Evolutionary conservation across 306 rosid genomes (phyloP), one percentile per base, ranked within the genome.

Genomic region (Abrus precatorius): DNA sequence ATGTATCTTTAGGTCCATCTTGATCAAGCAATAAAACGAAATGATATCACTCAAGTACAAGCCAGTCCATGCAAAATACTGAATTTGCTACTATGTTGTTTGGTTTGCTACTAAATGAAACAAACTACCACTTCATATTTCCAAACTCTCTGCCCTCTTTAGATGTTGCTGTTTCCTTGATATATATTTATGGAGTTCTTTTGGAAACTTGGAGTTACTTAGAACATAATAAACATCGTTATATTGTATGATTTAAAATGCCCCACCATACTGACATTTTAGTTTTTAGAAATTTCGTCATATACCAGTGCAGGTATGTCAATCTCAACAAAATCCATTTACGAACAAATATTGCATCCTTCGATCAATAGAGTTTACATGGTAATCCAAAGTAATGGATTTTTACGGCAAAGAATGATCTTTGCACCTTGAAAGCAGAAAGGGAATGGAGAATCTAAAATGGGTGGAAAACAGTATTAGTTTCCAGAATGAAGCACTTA

Each of bases 321-420:
- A 66, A 5, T 66, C 32, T 43, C 48, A 75, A 44, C 8, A 59
- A 28, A 28, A 66, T 27, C 44, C 82, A 54, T 6, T 44, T 30
- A 41, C 9, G n/a, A 43, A 11, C 69, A 68, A 48, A 68, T 41
- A 13, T 43, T 49, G 5, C 65, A 27, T 66, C 45, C 32, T 67
- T 48, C 48, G 33, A 68, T 55, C 33, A 55, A 55, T n/a, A 4
- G 20, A 20, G 20, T 60, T 43, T 34, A 67, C 69, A 77, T 54
- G 27, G 63, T 30, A 45, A 68, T 10, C 32, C 56, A 40, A 20
- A 64, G 49, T 38, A 20, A 20, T 20, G 20, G 20, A 20, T 20
- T 20, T 20, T 20, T 20, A 20, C 20, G 20, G 20, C 20, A 20
- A 20, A 20, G 20, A 20, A 20, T 20, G 20, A 20, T 20, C 20